Evolutionary conservation across 2,329 filamentous ascomycete genomes (phyloP), one percentile per base, ranked within the genome.

Genomic region (Aspergillus caelatus): DNA sequence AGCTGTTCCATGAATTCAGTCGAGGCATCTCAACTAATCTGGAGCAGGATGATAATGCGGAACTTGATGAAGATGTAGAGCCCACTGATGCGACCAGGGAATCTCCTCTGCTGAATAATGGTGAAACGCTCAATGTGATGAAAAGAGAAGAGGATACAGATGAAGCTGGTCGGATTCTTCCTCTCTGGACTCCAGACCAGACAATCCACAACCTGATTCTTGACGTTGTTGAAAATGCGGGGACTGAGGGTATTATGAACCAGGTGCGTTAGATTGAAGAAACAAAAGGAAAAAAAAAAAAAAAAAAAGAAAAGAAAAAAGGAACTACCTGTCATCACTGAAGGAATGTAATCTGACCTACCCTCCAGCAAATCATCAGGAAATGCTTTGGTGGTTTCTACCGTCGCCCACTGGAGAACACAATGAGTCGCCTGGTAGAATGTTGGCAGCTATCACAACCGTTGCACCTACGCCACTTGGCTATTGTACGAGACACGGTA

Each of bases 361-460:
- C 52, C 28, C 63, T 10, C 41, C 55, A 80, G 76, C 74, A 81
- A 50, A 74, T 85, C 9, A 79, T 76, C 70, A 68, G 75, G 67
- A 52, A 71, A 67, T 71, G 79, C 9, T 78, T 84, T 57, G 86
- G 87, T 11, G 73, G 75, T 11, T 83, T 85, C 67, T 88, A 83
- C 74, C 81, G 80, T 59, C 79, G 85, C 57, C 84, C 86, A 0
- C 70, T 87, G 34, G 87, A 89, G 68, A 80, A 82, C 34, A 75
- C 82, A 23, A 70, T 89, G 26, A 75, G 74, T 56, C 82, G 85
- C 30, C 68, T 89, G 43, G 84, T 84, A 2, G 82, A 87, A 61
- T 77, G 81, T 60, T 88, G 86, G 83, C 82, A 86, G 60, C 69
- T 83, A 19, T 84, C 84, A n/a, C 87, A 89, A 67, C 86, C 87